Evolutionary conservation across 2,329 filamentous ascomycete species (phyloP).

Genomic region (Colletotrichum scovillei): DNA sequence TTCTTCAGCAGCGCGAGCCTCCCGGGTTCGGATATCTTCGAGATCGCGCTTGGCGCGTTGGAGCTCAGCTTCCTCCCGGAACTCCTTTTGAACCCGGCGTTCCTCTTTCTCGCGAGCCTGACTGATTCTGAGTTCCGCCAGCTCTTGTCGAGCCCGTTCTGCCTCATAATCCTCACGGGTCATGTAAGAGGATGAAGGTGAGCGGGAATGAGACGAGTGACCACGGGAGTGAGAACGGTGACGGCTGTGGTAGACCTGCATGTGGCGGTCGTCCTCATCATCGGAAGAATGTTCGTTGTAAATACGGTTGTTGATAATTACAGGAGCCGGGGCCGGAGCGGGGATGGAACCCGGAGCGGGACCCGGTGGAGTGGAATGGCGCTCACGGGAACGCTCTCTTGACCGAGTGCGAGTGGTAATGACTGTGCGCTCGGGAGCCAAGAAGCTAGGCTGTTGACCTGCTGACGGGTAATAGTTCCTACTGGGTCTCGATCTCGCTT

Average conservation of each 20-base stretch:
- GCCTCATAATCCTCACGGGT: conserved; percentile 56
- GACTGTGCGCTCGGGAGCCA: conserved; percentile 59
- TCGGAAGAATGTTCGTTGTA: conserved; percentile 62
- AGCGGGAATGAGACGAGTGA: conserved; percentile 44
- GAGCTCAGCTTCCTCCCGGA: conserved; percentile 60
- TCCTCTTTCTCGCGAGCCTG: conserved; percentile 54
- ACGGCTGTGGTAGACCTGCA: conserved; percentile 43
- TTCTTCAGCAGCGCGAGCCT: conserved; percentile 61
- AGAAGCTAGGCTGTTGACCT: conserved; percentile 48
- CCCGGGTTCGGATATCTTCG: conserved; percentile 56
- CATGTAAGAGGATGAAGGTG: conserved; percentile 51
- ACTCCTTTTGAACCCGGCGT: conserved; percentile 52
- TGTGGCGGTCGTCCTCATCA: conserved; percentile 48
- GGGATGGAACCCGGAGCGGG: conserved; percentile 41
- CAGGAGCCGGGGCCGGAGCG: conserved; percentile 51
- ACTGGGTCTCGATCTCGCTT: conserved; percentile 49
- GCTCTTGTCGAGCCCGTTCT: conserved; percentile 53
- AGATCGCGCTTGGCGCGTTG: conserved; percentile 61
- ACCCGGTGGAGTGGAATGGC: conserved; percentile 54
- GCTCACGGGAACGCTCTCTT: conserved; percentile 57
- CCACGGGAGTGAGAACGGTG: conserved; percentile 43
- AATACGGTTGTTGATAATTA: conserved; percentile 69
- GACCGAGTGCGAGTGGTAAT: conserved; percentile 54
- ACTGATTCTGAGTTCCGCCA: conserved; percentile 57
- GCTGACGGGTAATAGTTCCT: conserved; percentile 53